Base-by-base conservation (phyloP, 1,284 basidiomycete species). In the Xerocomus nothofagi region DNA sequence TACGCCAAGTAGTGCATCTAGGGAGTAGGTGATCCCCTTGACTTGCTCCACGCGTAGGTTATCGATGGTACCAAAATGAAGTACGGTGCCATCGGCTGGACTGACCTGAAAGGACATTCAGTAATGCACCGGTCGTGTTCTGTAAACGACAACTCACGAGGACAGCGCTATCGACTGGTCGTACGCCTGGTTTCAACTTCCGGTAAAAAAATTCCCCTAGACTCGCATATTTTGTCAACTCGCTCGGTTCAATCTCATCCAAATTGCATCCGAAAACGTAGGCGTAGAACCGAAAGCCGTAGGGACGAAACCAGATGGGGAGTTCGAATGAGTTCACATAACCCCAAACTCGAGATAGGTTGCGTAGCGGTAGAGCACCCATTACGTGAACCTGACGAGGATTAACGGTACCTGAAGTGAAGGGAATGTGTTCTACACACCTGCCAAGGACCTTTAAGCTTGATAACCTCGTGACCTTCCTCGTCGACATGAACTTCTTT, bases 201-300 rank as follows among this genome's bases (percentile, higher is more conserved):
- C 96, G 80, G 70, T 97, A 96, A 74, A 99, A 99, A 73, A 99
- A 99, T 38, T 91, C 92, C 44, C 94, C 94, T 24, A 98, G 76
- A 66, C 85, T 87, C 20, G 79, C 79, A 68, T 98, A 99, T 51
- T 82, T 68, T 12, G 71, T 82, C 55, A 99, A 75, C 70, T 98
- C 93, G 14, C 76, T 69, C 0, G 71, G 81, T 42, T 94, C 91
- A 34, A 94, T 88, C 71, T 99, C 96, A 59, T 93, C 86, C 51
- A 99, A 78, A 72, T 98, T 89, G 75, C 94, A 98, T 27, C 93
- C 93, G 65, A 99, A 99, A 27, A 87, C 79, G 60, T 75, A 82
- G 20, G 92, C 82, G 68, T 98, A 98, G 33, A 97, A 63, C 55
- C 81, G 80, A 77, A 95, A 88, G 30, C 94, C 92, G 62, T 84